Evolutionary conservation across 2,329 filamentous ascomycete species (phyloP).

Genomic region (Trichoderma harzianum): DNA sequence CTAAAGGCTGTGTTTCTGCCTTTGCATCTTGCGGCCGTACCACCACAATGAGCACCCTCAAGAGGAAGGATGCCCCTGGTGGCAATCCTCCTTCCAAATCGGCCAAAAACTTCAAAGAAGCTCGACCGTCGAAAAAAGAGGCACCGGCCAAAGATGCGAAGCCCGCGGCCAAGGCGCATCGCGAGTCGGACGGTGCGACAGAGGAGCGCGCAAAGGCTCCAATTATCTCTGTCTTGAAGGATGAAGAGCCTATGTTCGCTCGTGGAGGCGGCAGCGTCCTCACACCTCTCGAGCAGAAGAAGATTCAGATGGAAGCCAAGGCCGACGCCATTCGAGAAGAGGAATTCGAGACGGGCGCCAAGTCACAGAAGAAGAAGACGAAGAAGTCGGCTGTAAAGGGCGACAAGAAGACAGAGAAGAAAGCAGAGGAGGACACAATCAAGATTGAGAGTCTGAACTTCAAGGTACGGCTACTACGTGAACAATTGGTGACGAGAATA

Average conservation of each 20-base stretch:
- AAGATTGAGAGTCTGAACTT: conserved; percentile 85
- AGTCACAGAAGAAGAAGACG: conserved; percentile 50
- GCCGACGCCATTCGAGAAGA: conserved; percentile 90
- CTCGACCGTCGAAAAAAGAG: conserved; percentile 48
- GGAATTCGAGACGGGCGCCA: conserved; percentile 52
- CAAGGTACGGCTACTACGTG: conserved; percentile 54
- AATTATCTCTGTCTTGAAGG: conserved; percentile 51
- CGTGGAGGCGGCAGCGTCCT: conserved; percentile 87
- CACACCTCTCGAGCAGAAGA: conserved; percentile 91
- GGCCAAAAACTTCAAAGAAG: conserved; percentile 44
- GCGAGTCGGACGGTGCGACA: conserved; percentile 32
- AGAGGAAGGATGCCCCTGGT: conserved; percentile 56
- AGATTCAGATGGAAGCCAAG: conserved; percentile 91
- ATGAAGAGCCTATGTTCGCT: conserved; percentile 88
- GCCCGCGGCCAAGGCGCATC: conserved; percentile 24
- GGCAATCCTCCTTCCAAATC: conserved; percentile 48
- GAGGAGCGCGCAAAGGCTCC: conserved; percentile 33
- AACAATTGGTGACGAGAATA: not conserved
- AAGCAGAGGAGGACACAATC: conserved; percentile 51
- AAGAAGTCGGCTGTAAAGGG: conserved; percentile 52
- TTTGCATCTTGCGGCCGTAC: conserved; percentile 23
- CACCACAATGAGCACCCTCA: conserved; percentile 52
- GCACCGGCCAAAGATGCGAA: conserved; percentile 30
- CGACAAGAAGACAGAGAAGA: conserved; percentile 50
- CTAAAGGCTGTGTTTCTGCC: conserved; percentile 1